Conservation (phyloP, 305 asterid species). For the Euphrasia arctica region DNA sequence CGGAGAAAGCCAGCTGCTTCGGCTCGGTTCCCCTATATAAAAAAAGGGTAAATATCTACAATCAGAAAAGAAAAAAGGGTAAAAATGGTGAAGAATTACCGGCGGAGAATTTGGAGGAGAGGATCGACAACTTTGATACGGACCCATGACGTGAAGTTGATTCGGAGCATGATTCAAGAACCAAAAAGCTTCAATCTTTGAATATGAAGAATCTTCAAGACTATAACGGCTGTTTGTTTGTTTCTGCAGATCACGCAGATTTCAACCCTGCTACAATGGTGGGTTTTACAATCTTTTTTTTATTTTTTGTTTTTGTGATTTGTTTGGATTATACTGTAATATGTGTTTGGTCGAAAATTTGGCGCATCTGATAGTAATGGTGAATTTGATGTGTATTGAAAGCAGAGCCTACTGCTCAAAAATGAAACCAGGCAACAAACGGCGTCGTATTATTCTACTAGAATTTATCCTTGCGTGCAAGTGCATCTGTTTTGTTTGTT, state of each 20-base stretch:
- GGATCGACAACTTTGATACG: constrained; percentile 59
- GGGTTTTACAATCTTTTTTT: background rate
- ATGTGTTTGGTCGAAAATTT: too few relatives aligned
- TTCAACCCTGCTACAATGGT: background rate
- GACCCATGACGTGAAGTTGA: constrained; percentile 49
- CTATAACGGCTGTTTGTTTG: background rate
- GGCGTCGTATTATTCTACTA: too few relatives aligned
- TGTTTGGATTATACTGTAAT: too few relatives aligned
- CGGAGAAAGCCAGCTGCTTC: constrained; percentile 81
- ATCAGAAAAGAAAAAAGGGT: too few relatives aligned
- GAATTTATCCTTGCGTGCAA: too few relatives aligned
- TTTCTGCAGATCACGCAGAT: constrained; percentile 25
- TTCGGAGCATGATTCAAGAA: constrained; percentile 31
- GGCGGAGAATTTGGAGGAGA: constrained; percentile 70
- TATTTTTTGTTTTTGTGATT: too few relatives aligned
- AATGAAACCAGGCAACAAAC: too few relatives aligned
- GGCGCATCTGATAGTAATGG: too few relatives aligned
- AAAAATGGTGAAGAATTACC: constrained; percentile 33
- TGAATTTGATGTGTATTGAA: too few relatives aligned
- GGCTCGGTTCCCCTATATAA: constrained; percentile 87
- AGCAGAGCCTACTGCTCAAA: too few relatives aligned
- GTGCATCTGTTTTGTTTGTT: too few relatives aligned
- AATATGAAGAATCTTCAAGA: background rate
- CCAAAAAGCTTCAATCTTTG: background rate
- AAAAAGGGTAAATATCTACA: background rate